These are phyloP conservation scores for Saccharata proteae DNA, from an alignment of 2,329 filamentous ascomycete genomes.

Conservation along the genomic window DNA sequence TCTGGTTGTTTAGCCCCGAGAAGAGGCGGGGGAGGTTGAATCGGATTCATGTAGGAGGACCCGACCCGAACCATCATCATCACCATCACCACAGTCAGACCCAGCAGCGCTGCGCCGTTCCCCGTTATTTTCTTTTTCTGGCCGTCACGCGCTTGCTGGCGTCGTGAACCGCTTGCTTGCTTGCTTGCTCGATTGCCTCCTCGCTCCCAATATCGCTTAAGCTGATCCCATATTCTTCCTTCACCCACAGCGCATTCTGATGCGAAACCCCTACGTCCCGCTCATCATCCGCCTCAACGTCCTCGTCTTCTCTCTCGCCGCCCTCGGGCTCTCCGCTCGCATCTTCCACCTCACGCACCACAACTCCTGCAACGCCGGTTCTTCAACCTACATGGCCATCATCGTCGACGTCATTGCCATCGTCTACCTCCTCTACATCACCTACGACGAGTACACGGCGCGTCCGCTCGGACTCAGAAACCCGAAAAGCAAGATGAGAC, in stretches of 20 bases:
- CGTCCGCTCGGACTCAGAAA: constrained; percentile 82
- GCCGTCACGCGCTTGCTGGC: too few species aligned
- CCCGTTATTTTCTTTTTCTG: too few species aligned
- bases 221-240: too few species aligned
- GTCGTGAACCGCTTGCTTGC: too few species aligned
- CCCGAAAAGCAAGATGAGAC: constrained; percentile 71
- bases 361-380: constrained; percentile 29
- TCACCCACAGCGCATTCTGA: constrained; percentile 40
- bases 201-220: too few species aligned
- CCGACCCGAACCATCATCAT: constrained; percentile 3
- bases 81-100: too few species aligned
- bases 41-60: constrained; percentile 39
- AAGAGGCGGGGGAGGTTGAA: constrained; percentile 41
- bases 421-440: constrained; percentile 85
- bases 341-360: constrained; percentile 55
- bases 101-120: too few species aligned
- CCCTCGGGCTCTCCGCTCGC: constrained; percentile 63
- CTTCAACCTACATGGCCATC: constrained; percentile 76
- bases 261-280: constrained; percentile 77
- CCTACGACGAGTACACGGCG: constrained; percentile 90
- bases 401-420: constrained; percentile 80
- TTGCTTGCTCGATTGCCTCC: too few species aligned
- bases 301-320: constrained; percentile 69
- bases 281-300: constrained; percentile 72
- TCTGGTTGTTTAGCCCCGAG: constrained; percentile 34